Percentiles rank a stretch among this genome's conserved stretches.
These are phyloP conservation scores for Parastagonospora nodorum DNA, from an alignment of 2,329 filamentous ascomycete genomes.

Conservation along the genomic window DNA sequence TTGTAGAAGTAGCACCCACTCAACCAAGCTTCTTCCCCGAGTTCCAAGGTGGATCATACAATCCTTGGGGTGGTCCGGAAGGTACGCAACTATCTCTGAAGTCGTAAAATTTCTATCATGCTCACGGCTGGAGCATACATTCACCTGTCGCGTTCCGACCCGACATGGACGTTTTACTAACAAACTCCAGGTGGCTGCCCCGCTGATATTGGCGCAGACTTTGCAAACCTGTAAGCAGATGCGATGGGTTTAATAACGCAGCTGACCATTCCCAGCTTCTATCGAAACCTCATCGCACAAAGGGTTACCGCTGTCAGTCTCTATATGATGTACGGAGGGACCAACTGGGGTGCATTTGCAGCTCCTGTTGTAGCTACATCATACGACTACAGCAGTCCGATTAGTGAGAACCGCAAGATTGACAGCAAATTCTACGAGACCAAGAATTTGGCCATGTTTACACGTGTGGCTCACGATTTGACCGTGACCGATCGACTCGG, in stretches of 20 bases:
- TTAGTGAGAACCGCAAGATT: conserved; percentile 63
- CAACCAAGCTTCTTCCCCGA: conserved; percentile 63
- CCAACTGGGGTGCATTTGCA: conserved; percentile 66
- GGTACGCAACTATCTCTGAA: conserved; percentile 20
- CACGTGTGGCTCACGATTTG: conserved; percentile 61
- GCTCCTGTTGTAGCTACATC: conserved; percentile 63
- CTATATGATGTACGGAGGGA: conserved; percentile 70
- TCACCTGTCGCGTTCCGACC: too few relatives aligned
- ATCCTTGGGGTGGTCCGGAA: conserved; percentile 65
- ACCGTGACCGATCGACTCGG: conserved; percentile 58
- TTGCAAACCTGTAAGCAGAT: conserved; percentile 57
- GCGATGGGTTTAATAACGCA: too few relatives aligned
- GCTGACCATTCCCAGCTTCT: conserved; percentile 50
- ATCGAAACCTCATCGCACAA: conserved; percentile 65
- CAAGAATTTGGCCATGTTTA: conserved; percentile 65
- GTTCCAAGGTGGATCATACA: conserved; percentile 65
- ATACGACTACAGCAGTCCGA: conserved; percentile 68
- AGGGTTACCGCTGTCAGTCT: conserved; percentile 64
- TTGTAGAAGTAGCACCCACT: conserved; percentile 48
- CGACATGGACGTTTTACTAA: too few relatives aligned
- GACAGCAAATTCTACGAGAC: conserved; percentile 67
- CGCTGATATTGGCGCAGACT: conserved; percentile 61
- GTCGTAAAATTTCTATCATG: too few relatives aligned
- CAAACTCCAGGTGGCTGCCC: conserved; percentile 51
- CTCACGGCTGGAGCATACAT: too few relatives aligned